These are phyloP conservation scores for Lentinus tigrinus DNA, from an alignment of 768 basidiomycete genomes.

Conservation along the genomic window DNA sequence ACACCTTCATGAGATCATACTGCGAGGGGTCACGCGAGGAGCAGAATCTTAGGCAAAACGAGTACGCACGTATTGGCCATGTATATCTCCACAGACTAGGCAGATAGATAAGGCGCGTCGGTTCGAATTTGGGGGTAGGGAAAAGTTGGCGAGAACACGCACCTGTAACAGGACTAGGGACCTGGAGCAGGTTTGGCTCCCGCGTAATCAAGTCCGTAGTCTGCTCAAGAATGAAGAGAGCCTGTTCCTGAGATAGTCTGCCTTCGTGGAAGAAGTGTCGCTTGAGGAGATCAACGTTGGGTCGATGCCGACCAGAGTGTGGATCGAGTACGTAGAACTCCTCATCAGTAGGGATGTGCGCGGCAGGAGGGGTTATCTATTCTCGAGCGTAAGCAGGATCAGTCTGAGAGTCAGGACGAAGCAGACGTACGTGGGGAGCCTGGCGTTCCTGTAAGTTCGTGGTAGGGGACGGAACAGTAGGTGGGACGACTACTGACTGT, in stretches of 20 bases:
- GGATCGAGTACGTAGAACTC: constrained; percentile 30
- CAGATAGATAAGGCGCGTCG: constrained; percentile 1
- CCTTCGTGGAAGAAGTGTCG: constrained; percentile 91
- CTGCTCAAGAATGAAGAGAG: constrained; percentile 74
- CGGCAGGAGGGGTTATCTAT: constrained; percentile 25
- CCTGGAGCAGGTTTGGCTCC: constrained; percentile 85
- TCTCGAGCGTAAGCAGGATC: not conserved
- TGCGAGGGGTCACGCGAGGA: constrained; percentile 30
- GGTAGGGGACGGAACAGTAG: constrained; percentile 18
- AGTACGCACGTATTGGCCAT: constrained; percentile 85
- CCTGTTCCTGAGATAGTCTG: constrained; percentile 78
- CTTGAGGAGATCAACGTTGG: constrained; percentile 79
- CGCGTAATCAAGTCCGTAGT: constrained; percentile 62
- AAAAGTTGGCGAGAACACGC: constrained; percentile 30
- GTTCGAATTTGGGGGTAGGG: not conserved
- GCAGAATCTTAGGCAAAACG: not conserved
- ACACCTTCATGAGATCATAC: constrained; percentile 98
- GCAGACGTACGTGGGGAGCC: constrained; percentile 35
- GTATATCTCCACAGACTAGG: constrained; percentile 93
- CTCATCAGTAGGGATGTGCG: constrained; percentile 22
- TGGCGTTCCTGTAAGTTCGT: constrained; percentile 34
- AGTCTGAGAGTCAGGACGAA: not conserved
- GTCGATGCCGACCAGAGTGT: constrained; percentile 56
- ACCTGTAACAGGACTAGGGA: constrained; percentile 92
- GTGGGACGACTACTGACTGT: constrained; percentile 16